Percentiles rank a stretch among this genome's conserved stretches.
Conservation (phyloP, 2,329 filamentous ascomycete genomes). For the Knoxdaviesia capensis region DNA sequence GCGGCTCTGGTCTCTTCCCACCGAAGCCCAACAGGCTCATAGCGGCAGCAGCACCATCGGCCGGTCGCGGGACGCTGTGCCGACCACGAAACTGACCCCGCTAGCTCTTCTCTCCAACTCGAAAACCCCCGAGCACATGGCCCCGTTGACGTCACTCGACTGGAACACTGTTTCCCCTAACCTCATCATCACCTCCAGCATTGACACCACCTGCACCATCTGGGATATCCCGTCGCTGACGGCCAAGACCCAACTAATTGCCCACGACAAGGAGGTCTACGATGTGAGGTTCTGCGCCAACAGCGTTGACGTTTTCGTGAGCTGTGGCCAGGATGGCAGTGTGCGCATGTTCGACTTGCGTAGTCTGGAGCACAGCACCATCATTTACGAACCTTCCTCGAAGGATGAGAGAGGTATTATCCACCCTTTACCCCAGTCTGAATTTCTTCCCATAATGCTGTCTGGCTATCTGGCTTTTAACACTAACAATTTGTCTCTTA, state of each 20-base stretch:
- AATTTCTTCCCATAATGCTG: too few relatives aligned
- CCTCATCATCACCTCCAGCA: constrained; percentile 94
- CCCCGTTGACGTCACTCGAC: constrained; percentile 85
- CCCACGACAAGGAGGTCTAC: constrained; percentile 97
- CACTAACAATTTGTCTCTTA: constrained; percentile 7
- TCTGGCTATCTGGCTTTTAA: background rate
- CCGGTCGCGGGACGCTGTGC: constrained; percentile 34
- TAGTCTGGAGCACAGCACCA: constrained; percentile 92
- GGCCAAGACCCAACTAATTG: constrained; percentile 94
- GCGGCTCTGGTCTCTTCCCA: constrained; percentile 78
- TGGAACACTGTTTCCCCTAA: constrained; percentile 97
- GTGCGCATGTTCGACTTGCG: constrained; percentile 97
- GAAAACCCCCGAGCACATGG: constrained; percentile 95
- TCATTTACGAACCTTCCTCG: constrained; percentile 92
- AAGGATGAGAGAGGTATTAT: constrained; percentile 52
- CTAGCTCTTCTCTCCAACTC: constrained; percentile 89
- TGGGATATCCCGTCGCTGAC: constrained; percentile 98
- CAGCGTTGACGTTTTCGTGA: constrained; percentile 96
- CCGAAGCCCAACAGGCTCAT: constrained; percentile 32
- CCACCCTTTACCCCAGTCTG: too few relatives aligned
- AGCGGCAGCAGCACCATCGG: constrained; percentile 46
- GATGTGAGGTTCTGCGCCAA: constrained; percentile 96
- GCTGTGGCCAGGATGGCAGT: constrained; percentile 90
- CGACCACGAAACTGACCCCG: constrained; percentile 67
- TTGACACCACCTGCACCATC: constrained; percentile 97